A percentile compares a stretch with the other conserved stretches of the same genome.
These are phyloP conservation scores for Forsythia viridissima DNA, from an alignment of 257 asterid species.

Conservation along the genomic window DNA sequence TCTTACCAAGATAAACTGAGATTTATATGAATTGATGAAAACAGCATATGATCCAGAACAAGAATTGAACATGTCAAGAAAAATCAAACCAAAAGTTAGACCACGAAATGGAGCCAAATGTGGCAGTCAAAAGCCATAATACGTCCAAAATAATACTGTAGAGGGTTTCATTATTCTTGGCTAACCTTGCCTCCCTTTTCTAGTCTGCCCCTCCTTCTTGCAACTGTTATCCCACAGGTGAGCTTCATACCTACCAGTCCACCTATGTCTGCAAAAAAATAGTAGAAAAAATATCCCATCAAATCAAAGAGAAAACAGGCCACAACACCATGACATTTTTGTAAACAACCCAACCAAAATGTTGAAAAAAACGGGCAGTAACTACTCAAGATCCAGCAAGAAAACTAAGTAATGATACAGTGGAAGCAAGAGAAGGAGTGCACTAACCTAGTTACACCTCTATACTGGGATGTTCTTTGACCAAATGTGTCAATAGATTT, in stretches of 20 bases:
- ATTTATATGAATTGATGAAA: slow-evolving; percentile 26
- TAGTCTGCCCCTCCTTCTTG: slow-evolving; percentile 57
- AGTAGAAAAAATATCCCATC: neutral
- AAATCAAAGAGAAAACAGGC: neutral
- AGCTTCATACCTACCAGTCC: slow-evolving; percentile 66
- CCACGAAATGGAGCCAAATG: neutral
- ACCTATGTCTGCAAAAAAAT: slow-evolving; percentile 40
- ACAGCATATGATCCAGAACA: slow-evolving; percentile 40
- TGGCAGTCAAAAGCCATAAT: neutral
- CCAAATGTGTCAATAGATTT: slow-evolving; percentile 96
- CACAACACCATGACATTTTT: neutral
- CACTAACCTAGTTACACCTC: slow-evolving; percentile 88
- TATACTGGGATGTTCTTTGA: slow-evolving; percentile 93
- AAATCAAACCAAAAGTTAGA: slow-evolving; percentile 40
- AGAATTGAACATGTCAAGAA: slow-evolving; percentile 26
- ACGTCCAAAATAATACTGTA: slow-evolving; percentile 19
- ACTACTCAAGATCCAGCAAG: neutral
- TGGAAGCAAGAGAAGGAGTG: neutral
- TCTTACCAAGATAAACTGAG: slow-evolving; percentile 90
- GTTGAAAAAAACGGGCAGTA: slow-evolving; percentile 32
- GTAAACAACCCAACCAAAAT: slow-evolving; percentile 28
- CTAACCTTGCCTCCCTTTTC: slow-evolving; percentile 63
- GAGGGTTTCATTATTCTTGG: slow-evolving; percentile 3
- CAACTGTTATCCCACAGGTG: slow-evolving; percentile 64
- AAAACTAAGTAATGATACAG: slow-evolving; percentile 9